phyloP scores from a whole-genome alignment of 495 filamentous ascomycete species.

The Ascodesmis nigricans region DNA sequence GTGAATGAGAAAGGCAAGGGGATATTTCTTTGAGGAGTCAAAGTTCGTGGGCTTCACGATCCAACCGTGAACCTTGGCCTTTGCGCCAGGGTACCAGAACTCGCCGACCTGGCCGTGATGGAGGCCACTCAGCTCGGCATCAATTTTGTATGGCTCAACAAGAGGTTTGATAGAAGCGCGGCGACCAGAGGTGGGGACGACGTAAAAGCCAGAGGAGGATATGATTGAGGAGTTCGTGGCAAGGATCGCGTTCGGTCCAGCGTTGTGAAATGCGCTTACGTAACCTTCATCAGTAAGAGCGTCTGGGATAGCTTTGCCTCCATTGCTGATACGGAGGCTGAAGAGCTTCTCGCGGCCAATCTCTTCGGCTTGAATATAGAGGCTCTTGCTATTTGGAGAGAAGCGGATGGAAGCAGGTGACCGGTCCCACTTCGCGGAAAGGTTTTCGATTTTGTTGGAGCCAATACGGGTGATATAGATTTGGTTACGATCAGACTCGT shows the following conservation, averaged over 20 bases:
- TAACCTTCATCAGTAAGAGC: conserved; percentile 38
- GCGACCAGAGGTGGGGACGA: conserved; percentile 33
- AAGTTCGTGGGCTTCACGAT: conserved; percentile 67
- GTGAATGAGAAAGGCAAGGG: conserved; percentile 64
- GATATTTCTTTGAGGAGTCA: conserved; percentile 50
- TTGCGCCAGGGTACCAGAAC: conserved; percentile 45
- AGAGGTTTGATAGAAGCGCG: conserved; percentile 26
- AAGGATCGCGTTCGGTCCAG: conserved; percentile 35
- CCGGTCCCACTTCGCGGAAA: conserved; percentile 44
- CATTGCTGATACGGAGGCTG: conserved; percentile 33
- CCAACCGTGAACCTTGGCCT: conserved; percentile 49
- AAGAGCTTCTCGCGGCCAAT: conserved; percentile 41
- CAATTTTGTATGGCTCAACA: conserved; percentile 22
- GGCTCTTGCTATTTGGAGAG: conserved; percentile 37
- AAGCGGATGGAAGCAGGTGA: conserved; percentile 45
- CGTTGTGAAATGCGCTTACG: conserved; percentile 34
- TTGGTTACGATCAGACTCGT: conserved; percentile 74
- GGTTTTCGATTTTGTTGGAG: conserved; percentile 13
- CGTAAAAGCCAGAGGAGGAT: conserved; percentile 23
- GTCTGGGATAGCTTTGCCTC: conserved; percentile 31
- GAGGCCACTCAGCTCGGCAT: conserved; percentile 33
- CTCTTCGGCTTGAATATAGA: conserved; percentile 48
- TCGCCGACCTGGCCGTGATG: conserved; percentile 38
- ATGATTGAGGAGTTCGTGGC: conserved; percentile 42
- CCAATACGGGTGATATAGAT: conserved; percentile 28